Evolutionary conservation across 2,329 filamentous ascomycete species (phyloP).

Genomic region (Aspergillus viridinutans): DNA sequence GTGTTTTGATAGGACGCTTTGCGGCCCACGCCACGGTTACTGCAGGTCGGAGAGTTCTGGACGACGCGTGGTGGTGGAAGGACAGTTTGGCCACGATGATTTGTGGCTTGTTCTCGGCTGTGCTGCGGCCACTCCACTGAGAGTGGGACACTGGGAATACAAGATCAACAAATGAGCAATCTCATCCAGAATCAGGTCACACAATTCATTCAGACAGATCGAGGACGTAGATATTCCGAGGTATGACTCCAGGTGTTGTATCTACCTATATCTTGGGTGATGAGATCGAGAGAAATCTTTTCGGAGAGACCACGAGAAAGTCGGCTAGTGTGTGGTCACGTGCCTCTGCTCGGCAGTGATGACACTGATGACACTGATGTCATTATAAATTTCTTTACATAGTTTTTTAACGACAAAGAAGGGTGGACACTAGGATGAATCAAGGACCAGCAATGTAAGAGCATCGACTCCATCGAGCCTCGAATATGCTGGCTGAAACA

Average conservation of each 20-base stretch:
- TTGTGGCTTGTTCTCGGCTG: not conserved
- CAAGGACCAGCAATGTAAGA: not conserved
- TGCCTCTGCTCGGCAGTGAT: not conserved
- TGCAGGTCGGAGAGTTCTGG: not conserved
- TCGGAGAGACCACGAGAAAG: not conserved
- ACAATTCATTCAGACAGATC: not conserved
- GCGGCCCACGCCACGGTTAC: not conserved
- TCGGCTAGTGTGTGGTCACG: not conserved
- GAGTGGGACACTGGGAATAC: not conserved
- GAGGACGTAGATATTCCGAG: not conserved
- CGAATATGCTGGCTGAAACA: not conserved
- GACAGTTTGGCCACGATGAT: not conserved
- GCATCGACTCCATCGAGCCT: not conserved
- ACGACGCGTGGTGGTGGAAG: not conserved
- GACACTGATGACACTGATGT: too few relatives aligned
- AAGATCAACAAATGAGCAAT: not conserved
- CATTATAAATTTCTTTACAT: not conserved
- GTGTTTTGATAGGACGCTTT: not conserved
- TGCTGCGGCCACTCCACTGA: not conserved
- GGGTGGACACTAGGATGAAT: not conserved
- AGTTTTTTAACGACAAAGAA: too few relatives aligned
- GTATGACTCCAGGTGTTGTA: not conserved
- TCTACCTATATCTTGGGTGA: too few relatives aligned
- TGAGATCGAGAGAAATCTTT: too few relatives aligned
- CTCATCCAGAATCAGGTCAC: not conserved